Conservation (phyloP, 2,329 filamentous ascomycete genomes). For the Metarhizium robertsii region DNA sequence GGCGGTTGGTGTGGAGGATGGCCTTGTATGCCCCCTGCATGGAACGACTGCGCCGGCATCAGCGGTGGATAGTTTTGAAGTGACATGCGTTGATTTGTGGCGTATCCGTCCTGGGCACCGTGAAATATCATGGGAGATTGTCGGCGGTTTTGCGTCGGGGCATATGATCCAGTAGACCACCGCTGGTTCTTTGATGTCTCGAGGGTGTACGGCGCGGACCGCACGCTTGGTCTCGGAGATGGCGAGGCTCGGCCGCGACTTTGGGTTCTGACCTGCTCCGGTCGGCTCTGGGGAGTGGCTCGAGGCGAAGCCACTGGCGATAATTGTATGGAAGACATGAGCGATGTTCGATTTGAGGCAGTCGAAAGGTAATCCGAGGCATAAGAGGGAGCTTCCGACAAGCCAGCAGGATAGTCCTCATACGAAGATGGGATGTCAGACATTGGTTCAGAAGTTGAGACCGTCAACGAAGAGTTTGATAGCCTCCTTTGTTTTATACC, state of each 20-base stretch:
- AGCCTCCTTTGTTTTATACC: conserved; percentile 50
- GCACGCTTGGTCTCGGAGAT: conserved; percentile 57
- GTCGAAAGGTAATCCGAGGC: conserved; percentile 56
- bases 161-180: conserved; percentile 71
- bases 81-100: conserved; percentile 45
- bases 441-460: conserved; percentile 56
- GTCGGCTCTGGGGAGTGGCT: conserved; percentile 51
- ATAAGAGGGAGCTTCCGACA: conserved; percentile 60
- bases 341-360: conserved; percentile 54
- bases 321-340: conserved; percentile 61
- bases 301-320: conserved; percentile 65
- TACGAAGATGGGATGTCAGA: conserved; percentile 62
- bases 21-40: conserved; percentile 43
- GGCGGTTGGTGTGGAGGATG: conserved; percentile 21
- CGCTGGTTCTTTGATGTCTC: conserved; percentile 60
- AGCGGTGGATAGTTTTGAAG: conserved; percentile 23
- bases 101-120: conserved; percentile 49
- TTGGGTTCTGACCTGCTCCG: conserved; percentile 52
- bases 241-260: conserved; percentile 64
- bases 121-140: conserved; percentile 55
- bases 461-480: conserved; percentile 65
- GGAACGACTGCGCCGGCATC: conserved; percentile 33
- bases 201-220: conserved; percentile 62
- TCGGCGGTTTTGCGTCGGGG: conserved; percentile 43
- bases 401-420: conserved; percentile 58